Conservation (phyloP, 202 grass and related monocot species). For the Carex arenaria region DNA sequence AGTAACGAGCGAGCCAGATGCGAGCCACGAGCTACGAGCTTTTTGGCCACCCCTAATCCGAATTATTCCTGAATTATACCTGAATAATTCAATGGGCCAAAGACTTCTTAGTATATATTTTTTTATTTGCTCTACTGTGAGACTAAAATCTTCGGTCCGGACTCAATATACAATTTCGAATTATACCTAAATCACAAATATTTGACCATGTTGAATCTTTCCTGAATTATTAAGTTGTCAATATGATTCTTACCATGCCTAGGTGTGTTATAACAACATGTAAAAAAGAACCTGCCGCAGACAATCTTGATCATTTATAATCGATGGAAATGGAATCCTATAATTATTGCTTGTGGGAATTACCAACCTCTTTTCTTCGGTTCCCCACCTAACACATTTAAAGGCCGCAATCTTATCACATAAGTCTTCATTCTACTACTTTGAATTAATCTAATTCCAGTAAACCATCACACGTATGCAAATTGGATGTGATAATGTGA, state of each 20-base stretch:
- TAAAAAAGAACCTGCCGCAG: not conserved
- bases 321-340: constrained; percentile 23
- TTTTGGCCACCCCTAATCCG: too few relatives aligned
- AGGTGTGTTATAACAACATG: not conserved
- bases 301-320: not conserved
- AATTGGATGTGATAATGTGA: not conserved
- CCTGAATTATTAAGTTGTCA: too few relatives aligned
- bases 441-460: constrained; percentile 8
- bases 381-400: constrained; percentile 29
- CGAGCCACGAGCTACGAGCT: too few relatives aligned
- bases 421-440: constrained; percentile 12
- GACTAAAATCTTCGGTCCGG: too few relatives aligned
- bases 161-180: too few relatives aligned
- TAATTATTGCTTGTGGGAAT: constrained; percentile 27
- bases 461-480: constrained; percentile 17
- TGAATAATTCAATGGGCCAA: too few relatives aligned
- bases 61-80: too few relatives aligned
- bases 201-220: too few relatives aligned
- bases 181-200: too few relatives aligned
- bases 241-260: not conserved
- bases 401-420: constrained; percentile 25
- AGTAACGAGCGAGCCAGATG: too few relatives aligned
- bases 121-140: too few relatives aligned
- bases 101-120: too few relatives aligned
- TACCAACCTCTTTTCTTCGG: constrained; percentile 23